phyloP scores from a whole-genome alignment of 495 filamentous ascomycete genomes.

The Penicillium alfredii region DNA sequence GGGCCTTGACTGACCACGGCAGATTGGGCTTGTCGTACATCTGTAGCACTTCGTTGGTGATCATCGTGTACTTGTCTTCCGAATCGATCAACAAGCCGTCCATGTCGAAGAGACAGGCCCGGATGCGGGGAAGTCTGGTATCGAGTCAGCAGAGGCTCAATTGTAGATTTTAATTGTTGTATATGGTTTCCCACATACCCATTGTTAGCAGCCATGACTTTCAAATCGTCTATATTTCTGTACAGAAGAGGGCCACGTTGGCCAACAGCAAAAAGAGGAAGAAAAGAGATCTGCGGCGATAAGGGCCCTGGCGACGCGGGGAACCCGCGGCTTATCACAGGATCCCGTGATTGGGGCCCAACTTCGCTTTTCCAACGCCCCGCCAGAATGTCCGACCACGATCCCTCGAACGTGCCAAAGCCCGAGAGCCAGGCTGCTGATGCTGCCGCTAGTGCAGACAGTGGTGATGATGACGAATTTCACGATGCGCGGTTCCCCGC shows the following conservation, averaged over 20 bases:
- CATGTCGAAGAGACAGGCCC: conserved; percentile 98
- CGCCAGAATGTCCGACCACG: too few relatives aligned
- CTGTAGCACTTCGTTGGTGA: conserved; percentile 73
- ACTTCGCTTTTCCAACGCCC: conserved; percentile 3
- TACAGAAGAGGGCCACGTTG: too few relatives aligned
- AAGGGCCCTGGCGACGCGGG: conserved; percentile 15
- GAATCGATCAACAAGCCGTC: conserved; percentile 92
- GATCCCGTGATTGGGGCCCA: conserved; percentile 18
- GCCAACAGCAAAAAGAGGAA: too few relatives aligned
- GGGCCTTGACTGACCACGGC: conserved; percentile 92
- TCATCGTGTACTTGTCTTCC: conserved; percentile 84
- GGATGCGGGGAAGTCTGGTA: conserved; percentile 63
- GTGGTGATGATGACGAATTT: conserved; percentile 41
- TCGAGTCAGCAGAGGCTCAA: conserved; percentile 7
- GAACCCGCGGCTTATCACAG: conserved; percentile 12
- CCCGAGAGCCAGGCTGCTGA: conserved; percentile 13
- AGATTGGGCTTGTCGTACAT: conserved; percentile 65
- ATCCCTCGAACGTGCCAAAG: conserved; percentile 8
- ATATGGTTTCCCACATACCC: conserved; percentile 6
- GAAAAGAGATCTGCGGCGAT: too few relatives aligned
- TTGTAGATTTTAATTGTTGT: neutral
- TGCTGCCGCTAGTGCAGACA: too few relatives aligned
- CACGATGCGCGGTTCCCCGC: conserved; percentile 57
- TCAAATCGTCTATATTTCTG: conserved; percentile 5
- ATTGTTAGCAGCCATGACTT: conserved; percentile 12